Evolutionary conservation across 495 filamentous ascomycete species (phyloP), one percentile per base, ranked within the genome.

Genomic region (Aspergillus diversus): DNA sequence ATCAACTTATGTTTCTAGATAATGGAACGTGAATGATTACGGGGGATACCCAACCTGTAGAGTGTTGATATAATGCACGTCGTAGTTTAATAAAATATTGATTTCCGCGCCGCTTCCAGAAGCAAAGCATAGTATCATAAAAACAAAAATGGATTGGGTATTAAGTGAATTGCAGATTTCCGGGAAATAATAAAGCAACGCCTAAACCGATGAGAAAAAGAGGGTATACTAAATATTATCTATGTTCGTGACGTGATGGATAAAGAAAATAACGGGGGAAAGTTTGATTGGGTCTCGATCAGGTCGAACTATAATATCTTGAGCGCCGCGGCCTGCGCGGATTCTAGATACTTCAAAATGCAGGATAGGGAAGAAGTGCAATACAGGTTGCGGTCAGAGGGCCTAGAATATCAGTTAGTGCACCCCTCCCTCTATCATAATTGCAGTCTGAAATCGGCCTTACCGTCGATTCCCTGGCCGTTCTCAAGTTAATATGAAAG

Each of bases 401-500:
- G 39, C n/a, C 39, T 43, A 11, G 8, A 12, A 43, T 43, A 12
- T 11, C 3, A 12, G 39, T 43, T 43, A 43, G 39, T 43, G 11
- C 39, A 43, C n/a, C 11, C 39, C 39, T 15, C n/a, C n/a, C 7
- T 39, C 13, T 50, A 59, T 7, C 27, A 21, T 16, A 43, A 15
- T 15, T 56, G 5, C 34, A 17, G 12, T 16, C 0, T 11, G 12
- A 46, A 27, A 32, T 46, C 27, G 61, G 49, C 37, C 71, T 58
- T 72, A 78, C 78, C 67, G 76, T 81, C 4, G 73, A 72, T 55
- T 81, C 77, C 37, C 84, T 72, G 2, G 86, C 88, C 43, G 73
- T 71, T 43, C 86, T 79, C 27, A 89, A 66, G 66, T 81, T 82
- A 5, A 79, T 75, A 68, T 86, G 85, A 67, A 87, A 91, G 48